Base-by-base conservation (phyloP, 2,329 filamentous ascomycete species). In the Microascus cirrosus region DNA sequence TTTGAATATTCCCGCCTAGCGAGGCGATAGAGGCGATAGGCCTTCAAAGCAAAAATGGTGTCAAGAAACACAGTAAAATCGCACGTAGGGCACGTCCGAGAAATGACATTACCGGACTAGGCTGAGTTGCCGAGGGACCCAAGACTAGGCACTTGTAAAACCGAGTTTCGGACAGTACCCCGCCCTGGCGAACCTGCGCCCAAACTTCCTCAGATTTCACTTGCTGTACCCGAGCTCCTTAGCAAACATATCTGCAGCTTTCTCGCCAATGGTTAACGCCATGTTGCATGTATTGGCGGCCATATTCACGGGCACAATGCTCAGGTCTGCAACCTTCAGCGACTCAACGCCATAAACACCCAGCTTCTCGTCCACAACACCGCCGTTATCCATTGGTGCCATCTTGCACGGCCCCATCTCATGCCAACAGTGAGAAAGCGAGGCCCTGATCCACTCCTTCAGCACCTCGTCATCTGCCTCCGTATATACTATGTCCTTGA, bases 391-490 rank as follows among this genome's bases (percentile, higher is more conserved):
- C 8, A 66, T 64, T 8, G 72, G 70, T 2, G 67, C 72, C 75
- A 79, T 78, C 63, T 72, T 75, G 54, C 71, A 73, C 1, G 75
- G 77, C 0, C 74, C 73, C 6, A 77, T 65, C 0, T 73, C 73
- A 61, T 78, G 76, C 74, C 74, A 78, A 0, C 74, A 73, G 0
- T 74, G 77, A 2, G 61, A 65, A 8, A 77, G 63, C 12, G 71
- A 71, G 50, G 70, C 66, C 1, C 76, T 67, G 18, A 77, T 42
- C 63, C 66, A 77, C 20, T 76, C 62, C 61, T 78, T 74, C 39
- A 83, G 75, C 0, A 72, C 71, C 50, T 71, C 68, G 58, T 81
- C 73, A 20, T 81, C 80, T n/a, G 80, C 76, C 0, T 68, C 61
- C 0, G 74, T 71, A 58, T 82, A 82, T 58, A 71, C 66, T 13